Base-by-base conservation (phyloP, 768 basidiomycete genomes). In the Gloeostereum incarnatum region DNA sequence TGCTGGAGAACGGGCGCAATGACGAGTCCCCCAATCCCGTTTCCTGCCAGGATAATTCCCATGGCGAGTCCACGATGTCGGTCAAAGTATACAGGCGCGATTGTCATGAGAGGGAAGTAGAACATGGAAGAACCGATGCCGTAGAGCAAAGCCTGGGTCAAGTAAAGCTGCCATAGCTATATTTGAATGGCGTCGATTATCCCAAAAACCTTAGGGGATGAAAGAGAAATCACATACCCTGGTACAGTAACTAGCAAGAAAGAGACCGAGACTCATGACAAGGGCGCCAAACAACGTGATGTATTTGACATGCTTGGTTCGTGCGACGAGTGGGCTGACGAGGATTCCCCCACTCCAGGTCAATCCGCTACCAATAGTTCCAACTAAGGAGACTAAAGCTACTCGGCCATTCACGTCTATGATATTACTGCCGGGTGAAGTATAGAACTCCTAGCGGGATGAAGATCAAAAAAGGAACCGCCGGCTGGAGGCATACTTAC, bases 301-400 rank as follows among this genome's bases (percentile, higher is more conserved):
- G 22, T 59, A 41, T 33, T 54, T 54, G 7, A 64, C 42, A 42
- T 59, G 51, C 30, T 57, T 48, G 5, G 56, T 35, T 5, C 57
- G 52, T 6, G 60, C 52, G 11, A 68, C 58, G 32, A 68, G 45
- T 3, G 62, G 58, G 29, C 62, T 65, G 23, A 67, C 65, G 40
- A 63, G 62, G 36, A 69, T 61, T 35, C 63, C 57, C 14, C 67
- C 67, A 40, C 65, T 65, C 67, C 67, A 69, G 0, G 65, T 67
- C 18, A 69, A 50, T 2, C 68, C 64, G 20, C 60, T 58, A 1
- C 63, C 68, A 14, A 68, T 59, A 3, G 65, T 66, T 0, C 68
- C 66, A 2, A 67, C 57, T 3, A 68, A 52, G 1, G 66, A 60
- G 1, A 66, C 60, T 5, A 66, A 41, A 4, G 66, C 62, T 38